Conservation (phyloP, 1,139 yeast genomes). For the Spencermartinsiella ligniputridi region DNA sequence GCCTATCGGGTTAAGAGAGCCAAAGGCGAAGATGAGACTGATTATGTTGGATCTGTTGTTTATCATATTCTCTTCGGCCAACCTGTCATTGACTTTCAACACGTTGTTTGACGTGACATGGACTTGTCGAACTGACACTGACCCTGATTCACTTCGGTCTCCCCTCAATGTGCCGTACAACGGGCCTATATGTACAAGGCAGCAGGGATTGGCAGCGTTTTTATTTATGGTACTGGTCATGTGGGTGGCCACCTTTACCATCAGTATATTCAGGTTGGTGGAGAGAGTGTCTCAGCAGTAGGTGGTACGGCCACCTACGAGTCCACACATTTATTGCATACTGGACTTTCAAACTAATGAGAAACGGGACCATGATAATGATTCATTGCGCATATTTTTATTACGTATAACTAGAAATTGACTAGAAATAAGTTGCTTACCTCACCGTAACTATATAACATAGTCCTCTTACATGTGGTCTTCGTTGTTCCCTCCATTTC, state of each 20-base stretch:
- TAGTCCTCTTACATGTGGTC: too few species aligned
- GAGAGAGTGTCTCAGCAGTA: constrained; percentile 48
- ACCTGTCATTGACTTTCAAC: constrained; percentile 77
- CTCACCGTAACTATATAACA: too few species aligned
- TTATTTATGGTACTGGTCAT: constrained; percentile 66
- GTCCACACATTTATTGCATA: too few species aligned
- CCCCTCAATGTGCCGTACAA: constrained; percentile 23
- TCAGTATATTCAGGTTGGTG: constrained; percentile 79
- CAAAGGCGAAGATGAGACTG: constrained; percentile 73
- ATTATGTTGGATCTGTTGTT: constrained; percentile 75
- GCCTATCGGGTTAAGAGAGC: constrained; percentile 84
- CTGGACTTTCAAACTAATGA: too few species aligned
- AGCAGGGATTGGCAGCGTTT: constrained; percentile 72
- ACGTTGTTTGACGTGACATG: constrained; percentile 76
- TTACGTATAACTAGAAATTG: too few species aligned
- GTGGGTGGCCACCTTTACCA: constrained; percentile 84
- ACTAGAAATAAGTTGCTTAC: too few species aligned
- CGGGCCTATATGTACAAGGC: constrained; percentile 65
- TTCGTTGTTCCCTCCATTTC: too few species aligned
- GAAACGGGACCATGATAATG: too few species aligned
- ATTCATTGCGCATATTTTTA: too few species aligned
- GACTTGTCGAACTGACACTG: constrained; percentile 51
- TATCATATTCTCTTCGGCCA: constrained; percentile 91
- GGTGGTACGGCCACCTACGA: too few species aligned
- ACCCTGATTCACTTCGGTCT: not conserved